Evolutionary conservation across 108 stramenopile genomes (phyloP).

Genomic region (Skeletonema costatum): DNA sequence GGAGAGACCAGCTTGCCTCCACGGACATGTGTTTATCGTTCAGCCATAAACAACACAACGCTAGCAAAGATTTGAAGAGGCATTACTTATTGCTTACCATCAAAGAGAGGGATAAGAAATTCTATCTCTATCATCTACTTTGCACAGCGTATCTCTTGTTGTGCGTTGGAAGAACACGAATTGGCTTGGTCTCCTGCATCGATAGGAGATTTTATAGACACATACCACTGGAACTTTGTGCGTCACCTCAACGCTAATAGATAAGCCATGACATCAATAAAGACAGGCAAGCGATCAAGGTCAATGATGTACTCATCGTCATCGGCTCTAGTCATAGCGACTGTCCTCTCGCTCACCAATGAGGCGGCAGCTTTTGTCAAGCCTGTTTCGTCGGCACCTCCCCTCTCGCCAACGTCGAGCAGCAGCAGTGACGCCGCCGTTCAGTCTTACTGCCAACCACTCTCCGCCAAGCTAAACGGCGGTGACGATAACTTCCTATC

Average conservation of each 20-base stretch:
- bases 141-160: neutral
- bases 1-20: neutral
- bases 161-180: neutral
- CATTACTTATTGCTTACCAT: neutral
- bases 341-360: slow-evolving; percentile 3
- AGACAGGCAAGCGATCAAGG: slow-evolving; percentile 15
- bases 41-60: neutral
- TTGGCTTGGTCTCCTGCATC: neutral
- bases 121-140: neutral
- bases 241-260: neutral
- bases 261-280: slow-evolving; percentile 1
- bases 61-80: neutral
- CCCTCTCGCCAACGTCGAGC: neutral
- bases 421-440: neutral
- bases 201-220: neutral
- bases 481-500: neutral
- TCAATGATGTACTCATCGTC: slow-evolving; percentile 23
- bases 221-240: neutral
- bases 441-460: neutral
- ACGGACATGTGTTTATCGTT: neutral
- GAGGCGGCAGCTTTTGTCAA: neutral
- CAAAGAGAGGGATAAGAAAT: neutral
- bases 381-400: neutral
- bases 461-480: slow-evolving; percentile 6
- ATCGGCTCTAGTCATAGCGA: slow-evolving; percentile 4